Evolutionary conservation across 305 asterid genomes (phyloP).

Genomic region (Fraxinus greggii): DNA sequence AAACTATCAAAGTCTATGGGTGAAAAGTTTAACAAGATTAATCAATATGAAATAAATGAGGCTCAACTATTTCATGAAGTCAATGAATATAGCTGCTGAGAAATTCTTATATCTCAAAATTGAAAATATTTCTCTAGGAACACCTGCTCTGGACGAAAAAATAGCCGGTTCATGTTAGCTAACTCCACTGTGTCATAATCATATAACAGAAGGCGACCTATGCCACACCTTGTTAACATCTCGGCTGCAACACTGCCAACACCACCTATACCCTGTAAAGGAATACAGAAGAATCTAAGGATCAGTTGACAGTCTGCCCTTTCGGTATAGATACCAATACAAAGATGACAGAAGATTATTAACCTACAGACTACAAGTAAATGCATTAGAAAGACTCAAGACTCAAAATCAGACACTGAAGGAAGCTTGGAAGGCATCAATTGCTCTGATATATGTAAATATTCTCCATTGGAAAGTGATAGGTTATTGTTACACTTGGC

Average conservation of each 20-base stretch:
- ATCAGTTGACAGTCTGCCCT: neutral
- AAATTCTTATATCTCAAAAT: neutral
- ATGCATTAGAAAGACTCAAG: neutral
- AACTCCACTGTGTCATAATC: constrained; percentile 99
- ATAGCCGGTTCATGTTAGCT: constrained; percentile 98
- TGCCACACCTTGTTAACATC: constrained; percentile 98
- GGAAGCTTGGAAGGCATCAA: neutral
- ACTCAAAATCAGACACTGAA: neutral
- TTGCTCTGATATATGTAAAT: neutral
- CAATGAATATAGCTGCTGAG: neutral
- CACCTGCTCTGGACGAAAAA: constrained; percentile 99
- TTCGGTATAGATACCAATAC: neutral
- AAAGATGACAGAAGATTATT: neutral
- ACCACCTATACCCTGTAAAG: constrained; percentile 95
- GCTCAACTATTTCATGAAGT: constrained; percentile 2
- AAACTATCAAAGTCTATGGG: neutral
- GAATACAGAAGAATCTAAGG: constrained; percentile 14
- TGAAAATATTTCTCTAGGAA: constrained; percentile 19
- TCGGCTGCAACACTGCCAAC: constrained; percentile 99
- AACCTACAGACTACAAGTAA: neutral
- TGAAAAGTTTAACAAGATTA: constrained; percentile 11
- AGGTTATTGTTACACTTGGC: neutral
- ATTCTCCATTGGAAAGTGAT: neutral
- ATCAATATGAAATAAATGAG: constrained; percentile 5
- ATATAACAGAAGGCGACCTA: constrained; percentile 91